Percentiles rank a stretch among this genome's conserved stretches.
phyloP scores from a whole-genome alignment of 83 land plant species.

The Diphasiastrum complanatum region DNA sequence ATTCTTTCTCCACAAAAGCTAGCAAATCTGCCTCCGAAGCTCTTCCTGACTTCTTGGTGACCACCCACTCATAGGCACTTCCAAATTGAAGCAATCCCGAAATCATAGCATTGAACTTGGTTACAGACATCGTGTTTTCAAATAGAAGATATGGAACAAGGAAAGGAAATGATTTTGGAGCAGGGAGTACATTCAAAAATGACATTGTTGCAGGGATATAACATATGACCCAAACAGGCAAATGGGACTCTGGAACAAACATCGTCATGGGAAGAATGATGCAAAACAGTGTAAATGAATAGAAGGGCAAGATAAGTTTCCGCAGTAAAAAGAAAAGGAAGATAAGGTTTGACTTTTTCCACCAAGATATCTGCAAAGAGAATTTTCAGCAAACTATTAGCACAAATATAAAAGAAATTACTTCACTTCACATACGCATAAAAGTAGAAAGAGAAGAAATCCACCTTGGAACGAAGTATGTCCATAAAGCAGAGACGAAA shows the following conservation, averaged over 20 bases:
- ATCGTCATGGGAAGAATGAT: constrained; percentile 12
- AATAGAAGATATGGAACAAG: constrained; percentile 3
- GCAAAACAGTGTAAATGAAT: constrained; percentile 9
- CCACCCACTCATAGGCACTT: too few relatives aligned
- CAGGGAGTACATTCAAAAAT: neutral
- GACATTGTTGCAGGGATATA: constrained; percentile 12
- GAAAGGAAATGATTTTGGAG: too few relatives aligned
- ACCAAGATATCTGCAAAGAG: constrained; percentile 12
- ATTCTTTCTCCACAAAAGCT: too few relatives aligned
- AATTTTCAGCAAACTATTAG: neutral
- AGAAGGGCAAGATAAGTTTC: constrained; percentile 11
- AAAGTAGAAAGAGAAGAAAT: neutral
- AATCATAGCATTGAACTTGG: constrained; percentile 2
- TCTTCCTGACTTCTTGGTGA: neutral
- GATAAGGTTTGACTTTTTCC: constrained; percentile 15
- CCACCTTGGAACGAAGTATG: constrained; percentile 10
- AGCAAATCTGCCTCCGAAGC: neutral
- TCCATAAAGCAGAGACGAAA: constrained; percentile 16
- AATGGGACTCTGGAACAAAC: constrained; percentile 13
- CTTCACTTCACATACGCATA: neutral
- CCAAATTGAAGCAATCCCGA: too few relatives aligned
- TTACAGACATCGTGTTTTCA: constrained; percentile 6
- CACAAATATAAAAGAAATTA: neutral
- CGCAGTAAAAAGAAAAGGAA: constrained; percentile 7
- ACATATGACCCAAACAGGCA: constrained; percentile 13